Evolutionary conservation across 441 rosid genomes (phyloP), one percentile per base, ranked within the genome.

Genomic region (Bocquillonia castaneifolia): DNA sequence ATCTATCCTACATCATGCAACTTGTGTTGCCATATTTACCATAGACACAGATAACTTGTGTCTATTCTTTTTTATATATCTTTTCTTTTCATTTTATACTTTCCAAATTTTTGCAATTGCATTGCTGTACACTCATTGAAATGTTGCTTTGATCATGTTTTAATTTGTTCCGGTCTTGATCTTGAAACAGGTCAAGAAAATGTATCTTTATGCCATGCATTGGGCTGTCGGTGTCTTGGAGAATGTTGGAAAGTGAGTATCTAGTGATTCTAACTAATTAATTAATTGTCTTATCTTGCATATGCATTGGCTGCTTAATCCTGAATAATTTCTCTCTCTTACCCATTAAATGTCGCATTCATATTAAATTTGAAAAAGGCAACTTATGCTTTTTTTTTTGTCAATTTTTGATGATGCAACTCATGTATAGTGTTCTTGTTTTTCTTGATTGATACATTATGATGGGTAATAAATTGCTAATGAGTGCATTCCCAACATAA

Each of bases 161-260:
- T 32, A 23, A 32, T 14, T 17, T 63, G 47, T 42, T 62, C 8
- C 2, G 1, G 13, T 32, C 20, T 53, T 63, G 56, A 3, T 36
- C 18, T 47, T 66, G 71, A 45, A 40, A 39, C 72, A 73, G 80
- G 77, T 77, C 29, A 69, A 66, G 69, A 77, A 77, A 54, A 77
- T 77, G 80, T 66, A 2, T 47, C 51, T 77, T 32, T 51, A 77
- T 73, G 74, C 77, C 14, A 42, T 67, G 58, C 31, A 52, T 4
- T 66, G 77, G 77, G 80, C 75, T 20, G 53, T 66, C 52, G 53
- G 70, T 8, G 20, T 64, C 40, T 57, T 77, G 42, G 53, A 47
- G 48, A 8, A 39, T 17, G 36, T 31, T 17, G 42, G 4, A 63
- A n/a, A 74, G 77, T 74, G 36, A 74, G 77, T 74, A 10, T 25